phyloP scores from a whole-genome alignment of 164 flowering plant genomes.

The Dillenia suffruticosa region DNA sequence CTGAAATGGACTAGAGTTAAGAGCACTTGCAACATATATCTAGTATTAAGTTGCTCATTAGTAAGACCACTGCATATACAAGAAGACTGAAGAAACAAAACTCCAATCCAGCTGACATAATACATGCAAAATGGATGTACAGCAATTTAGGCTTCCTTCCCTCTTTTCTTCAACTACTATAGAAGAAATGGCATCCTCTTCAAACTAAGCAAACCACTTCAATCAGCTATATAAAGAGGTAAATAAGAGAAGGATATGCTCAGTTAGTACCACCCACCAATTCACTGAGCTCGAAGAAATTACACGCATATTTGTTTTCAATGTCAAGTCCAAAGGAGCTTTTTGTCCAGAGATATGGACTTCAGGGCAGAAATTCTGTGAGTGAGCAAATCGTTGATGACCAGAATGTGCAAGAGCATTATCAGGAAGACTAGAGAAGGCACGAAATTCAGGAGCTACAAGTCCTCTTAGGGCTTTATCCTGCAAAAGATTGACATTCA shows the following conservation, averaged over 20 bases:
- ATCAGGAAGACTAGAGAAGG: conserved; percentile 18
- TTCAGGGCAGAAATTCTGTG: conserved; percentile 37
- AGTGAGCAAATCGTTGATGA: conserved; percentile 16
- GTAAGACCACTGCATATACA: not conserved
- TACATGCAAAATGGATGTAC: no score
- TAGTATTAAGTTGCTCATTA: not conserved
- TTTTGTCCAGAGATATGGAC: conserved; percentile 43
- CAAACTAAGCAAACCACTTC: no score
- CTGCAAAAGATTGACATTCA: conserved; percentile 20
- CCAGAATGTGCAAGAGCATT: conserved; percentile 31
- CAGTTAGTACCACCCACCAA: conserved; percentile 45
- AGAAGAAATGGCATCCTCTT: no score
- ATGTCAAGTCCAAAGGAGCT: conserved; percentile 76
- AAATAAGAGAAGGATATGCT: not conserved
- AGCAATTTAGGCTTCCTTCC: no score
- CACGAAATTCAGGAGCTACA: conserved; percentile 37
- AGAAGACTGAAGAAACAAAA: not conserved
- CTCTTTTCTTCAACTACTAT: no score
- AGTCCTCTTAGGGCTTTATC: conserved; percentile 74
- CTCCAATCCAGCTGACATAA: no score
- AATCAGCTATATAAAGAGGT: not conserved
- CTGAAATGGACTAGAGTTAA: no score
- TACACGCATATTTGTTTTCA: conserved; percentile 71
- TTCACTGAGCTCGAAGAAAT: conserved; percentile 64
- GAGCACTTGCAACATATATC: no score